Conservation (phyloP, 2,329 filamentous ascomycete genomes). For the Anisogramma anomala region DNA sequence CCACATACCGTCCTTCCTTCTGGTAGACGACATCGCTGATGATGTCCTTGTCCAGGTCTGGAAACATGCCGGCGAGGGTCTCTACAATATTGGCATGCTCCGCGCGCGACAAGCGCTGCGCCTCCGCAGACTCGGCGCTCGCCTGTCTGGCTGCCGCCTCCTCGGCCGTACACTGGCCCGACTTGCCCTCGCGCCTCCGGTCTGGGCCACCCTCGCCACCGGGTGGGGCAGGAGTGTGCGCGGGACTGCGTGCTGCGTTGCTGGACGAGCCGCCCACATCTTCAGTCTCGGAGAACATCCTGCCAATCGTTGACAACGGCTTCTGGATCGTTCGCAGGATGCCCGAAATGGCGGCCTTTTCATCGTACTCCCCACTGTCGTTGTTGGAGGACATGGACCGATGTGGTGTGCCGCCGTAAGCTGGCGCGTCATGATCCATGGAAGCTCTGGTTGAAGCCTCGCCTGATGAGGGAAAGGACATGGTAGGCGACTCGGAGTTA, state of each 20-base stretch:
- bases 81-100: slow-evolving; percentile 90
- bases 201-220: slow-evolving; percentile 19
- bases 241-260: slow-evolving; percentile 27
- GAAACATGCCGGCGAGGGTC: slow-evolving; percentile 92
- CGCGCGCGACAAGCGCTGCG: slow-evolving; percentile 65
- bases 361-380: slow-evolving; percentile 45
- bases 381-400: slow-evolving; percentile 45
- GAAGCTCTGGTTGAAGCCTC: slow-evolving; percentile 41
- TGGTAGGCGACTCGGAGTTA: slow-evolving; percentile 34
- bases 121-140: slow-evolving; percentile 79
- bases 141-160: slow-evolving; percentile 85
- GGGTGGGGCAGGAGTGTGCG: slow-evolving; percentile 23
- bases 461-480: slow-evolving; percentile 17
- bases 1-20: slow-evolving; percentile 82
- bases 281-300: slow-evolving; percentile 67
- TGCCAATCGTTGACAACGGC: slow-evolving; percentile 80
- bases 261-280: slow-evolving; percentile 27
- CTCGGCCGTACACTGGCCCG: slow-evolving; percentile 53
- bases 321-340: slow-evolving; percentile 83
- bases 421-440: slow-evolving; percentile 26
- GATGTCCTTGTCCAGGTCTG: slow-evolving; percentile 82
- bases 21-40: slow-evolving; percentile 95
- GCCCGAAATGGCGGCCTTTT: slow-evolving; percentile 71
- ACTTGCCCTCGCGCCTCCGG: slow-evolving; percentile 22
- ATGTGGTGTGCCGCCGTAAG: slow-evolving; percentile 30